phyloP scores from a whole-genome alignment of 257 asterid genomes.

The Coffea canephora region DNA sequence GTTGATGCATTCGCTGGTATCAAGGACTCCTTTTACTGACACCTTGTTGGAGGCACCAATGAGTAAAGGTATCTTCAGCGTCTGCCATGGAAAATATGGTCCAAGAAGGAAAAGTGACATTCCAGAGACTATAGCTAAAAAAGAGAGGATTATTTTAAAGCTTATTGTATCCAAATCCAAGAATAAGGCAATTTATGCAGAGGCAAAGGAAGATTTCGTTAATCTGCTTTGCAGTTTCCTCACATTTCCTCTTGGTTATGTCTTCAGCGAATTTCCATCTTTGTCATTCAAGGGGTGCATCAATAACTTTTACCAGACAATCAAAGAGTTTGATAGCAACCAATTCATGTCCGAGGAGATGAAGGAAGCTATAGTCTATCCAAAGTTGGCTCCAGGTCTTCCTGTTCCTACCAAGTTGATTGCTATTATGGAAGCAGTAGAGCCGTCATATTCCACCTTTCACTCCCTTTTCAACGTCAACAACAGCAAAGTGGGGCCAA shows the following conservation, averaged over 20 bases:
- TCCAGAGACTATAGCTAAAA: not conserved
- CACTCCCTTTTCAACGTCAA: not conserved
- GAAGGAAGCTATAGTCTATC: not conserved
- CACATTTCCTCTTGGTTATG: not conserved
- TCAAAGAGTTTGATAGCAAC: not conserved
- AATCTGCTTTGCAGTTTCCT: not conserved
- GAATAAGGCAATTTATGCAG: not conserved
- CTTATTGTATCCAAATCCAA: not conserved
- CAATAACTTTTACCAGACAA: not conserved
- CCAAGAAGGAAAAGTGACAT: not conserved
- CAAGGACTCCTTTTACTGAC: not conserved
- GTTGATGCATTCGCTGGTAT: not conserved
- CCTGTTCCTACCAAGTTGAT: not conserved
- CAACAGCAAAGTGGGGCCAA: not conserved
- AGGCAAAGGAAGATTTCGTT: not conserved
- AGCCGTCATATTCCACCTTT: not conserved
- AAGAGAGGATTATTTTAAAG: not conserved
- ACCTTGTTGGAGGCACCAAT: not conserved
- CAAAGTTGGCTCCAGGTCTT: not conserved
- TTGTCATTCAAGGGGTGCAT: not conserved
- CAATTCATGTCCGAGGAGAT: not conserved
- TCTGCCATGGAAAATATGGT: not conserved
- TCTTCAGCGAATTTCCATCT: not conserved
- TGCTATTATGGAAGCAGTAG: not conserved
- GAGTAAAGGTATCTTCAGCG: not conserved